These are phyloP conservation scores for Hyphopichia pseudoburtonii DNA, from an alignment of 1,139 yeast genomes.

Conservation along the genomic window DNA sequence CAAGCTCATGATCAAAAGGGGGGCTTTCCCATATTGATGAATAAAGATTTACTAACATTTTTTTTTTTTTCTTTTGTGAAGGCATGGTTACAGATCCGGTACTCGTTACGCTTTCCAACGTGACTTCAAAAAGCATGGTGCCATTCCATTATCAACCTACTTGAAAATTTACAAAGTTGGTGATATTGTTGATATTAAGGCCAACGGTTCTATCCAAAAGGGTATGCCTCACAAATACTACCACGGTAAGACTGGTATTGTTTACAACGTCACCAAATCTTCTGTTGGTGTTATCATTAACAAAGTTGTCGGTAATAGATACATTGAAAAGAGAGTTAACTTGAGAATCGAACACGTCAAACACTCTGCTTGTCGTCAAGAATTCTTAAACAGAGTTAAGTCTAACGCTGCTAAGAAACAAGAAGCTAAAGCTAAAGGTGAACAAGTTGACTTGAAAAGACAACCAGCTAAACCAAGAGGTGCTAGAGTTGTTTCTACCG, in stretches of 20 bases:
- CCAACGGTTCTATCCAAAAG: constrained; percentile 98
- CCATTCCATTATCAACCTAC: constrained; percentile 93
- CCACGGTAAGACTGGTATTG: constrained; percentile 99
- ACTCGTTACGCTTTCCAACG: constrained; percentile 99
- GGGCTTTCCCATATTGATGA: too few relatives aligned
- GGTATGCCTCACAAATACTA: constrained; percentile 99
- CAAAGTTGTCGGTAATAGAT: constrained; percentile 99
- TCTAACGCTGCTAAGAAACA: constrained; percentile 88
- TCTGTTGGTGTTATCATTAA: constrained; percentile 97
- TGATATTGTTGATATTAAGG: constrained; percentile 99
- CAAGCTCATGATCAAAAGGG: too few relatives aligned
- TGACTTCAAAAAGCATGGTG: constrained; percentile 98
- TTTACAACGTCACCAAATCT: constrained; percentile 97
- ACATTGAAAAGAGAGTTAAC: constrained; percentile 97
- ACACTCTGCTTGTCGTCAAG: constrained; percentile 99
- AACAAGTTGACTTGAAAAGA: constrained; percentile 90
- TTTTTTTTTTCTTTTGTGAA: constrained; percentile 29
- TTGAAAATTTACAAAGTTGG: constrained; percentile 98
- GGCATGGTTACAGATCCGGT: constrained; percentile 99
- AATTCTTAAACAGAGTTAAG: constrained; percentile 98
- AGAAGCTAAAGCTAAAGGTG: constrained; percentile 96
- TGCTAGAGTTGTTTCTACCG: constrained; percentile 76
- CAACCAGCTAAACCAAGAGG: constrained; percentile 98
- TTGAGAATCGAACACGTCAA: constrained; percentile 98
- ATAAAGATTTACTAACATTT: constrained; percentile 1